Percentiles rank a stretch among this genome's conserved stretches.
These are phyloP conservation scores for Ganoderma boninense DNA, from an alignment of 1,284 basidiomycete genomes.

Conservation along the genomic window DNA sequence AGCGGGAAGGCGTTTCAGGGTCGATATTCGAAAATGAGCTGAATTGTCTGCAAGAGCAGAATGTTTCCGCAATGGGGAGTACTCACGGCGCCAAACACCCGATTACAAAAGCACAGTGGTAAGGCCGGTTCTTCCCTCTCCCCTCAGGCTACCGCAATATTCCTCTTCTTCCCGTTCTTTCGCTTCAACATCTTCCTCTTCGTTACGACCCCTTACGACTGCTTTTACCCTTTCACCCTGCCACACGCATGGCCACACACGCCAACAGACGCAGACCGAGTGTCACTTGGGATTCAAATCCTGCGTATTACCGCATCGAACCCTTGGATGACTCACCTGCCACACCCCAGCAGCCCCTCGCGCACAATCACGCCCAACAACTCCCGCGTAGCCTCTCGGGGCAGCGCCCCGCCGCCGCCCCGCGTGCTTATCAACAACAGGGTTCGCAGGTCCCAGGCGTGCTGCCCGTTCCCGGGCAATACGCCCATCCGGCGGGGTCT, in stretches of 20 bases:
- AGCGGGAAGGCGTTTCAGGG: neutral
- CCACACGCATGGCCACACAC: neutral
- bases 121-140: neutral
- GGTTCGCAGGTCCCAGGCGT: neutral
- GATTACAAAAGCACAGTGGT: conserved; percentile 4
- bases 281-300: neutral
- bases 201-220: neutral
- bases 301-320: neutral
- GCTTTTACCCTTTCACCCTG: neutral
- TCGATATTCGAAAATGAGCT: conserved; percentile 4
- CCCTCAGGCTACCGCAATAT: neutral
- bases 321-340: neutral
- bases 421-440: neutral
- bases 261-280: neutral
- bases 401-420: neutral
- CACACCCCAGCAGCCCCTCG: neutral
- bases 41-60: neutral
- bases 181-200: neutral
- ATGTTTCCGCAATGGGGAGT: neutral
- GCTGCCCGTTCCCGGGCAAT: neutral
- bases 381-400: neutral
- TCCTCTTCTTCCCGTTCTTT: neutral
- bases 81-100: conserved; percentile 1
- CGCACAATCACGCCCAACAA: neutral
- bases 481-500: neutral